Conservation (phyloP, 208 protist species). For the Angomonas deanei region DNA sequence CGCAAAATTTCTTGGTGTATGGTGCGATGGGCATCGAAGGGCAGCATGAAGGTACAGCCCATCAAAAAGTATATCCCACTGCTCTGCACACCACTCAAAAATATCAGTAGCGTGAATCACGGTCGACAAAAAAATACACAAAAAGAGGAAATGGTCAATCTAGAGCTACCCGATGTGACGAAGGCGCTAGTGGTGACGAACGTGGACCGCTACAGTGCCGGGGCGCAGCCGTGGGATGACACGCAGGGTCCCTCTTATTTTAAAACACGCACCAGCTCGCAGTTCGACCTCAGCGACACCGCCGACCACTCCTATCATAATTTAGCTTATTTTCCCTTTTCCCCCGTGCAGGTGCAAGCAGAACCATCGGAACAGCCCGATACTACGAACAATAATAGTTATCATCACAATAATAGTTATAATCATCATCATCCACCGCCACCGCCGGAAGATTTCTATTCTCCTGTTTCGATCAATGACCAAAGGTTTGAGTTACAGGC, state of each 20-base stretch:
- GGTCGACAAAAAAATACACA: background rate
- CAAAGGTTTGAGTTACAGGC: constrained; percentile 70
- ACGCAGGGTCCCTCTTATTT: constrained; percentile 23
- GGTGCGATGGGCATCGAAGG: constrained; percentile 46
- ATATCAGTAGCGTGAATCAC: background rate
- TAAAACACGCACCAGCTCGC: constrained; percentile 32
- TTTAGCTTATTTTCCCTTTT: background rate
- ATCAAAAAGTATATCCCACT: constrained; percentile 46
- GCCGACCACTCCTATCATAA: background rate
- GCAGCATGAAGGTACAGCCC: constrained; percentile 27
- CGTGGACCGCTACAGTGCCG: constrained; percentile 71
- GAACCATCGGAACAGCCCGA: background rate
- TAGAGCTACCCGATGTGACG: constrained; percentile 42
- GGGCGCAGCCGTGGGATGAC: constrained; percentile 53
- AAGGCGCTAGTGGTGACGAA: constrained; percentile 77
- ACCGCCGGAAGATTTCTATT: background rate
- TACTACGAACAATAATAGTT: background rate
- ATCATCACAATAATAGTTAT: too few relatives aligned
- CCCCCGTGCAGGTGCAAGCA: background rate
- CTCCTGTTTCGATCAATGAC: constrained; percentile 66
- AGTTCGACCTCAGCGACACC: constrained; percentile 11
- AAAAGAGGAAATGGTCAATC: constrained; percentile 18
- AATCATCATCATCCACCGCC: too few relatives aligned
- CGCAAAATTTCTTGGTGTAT: constrained; percentile 74
- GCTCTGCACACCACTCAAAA: constrained; percentile 38